A percentile compares a stretch with the other conserved stretches of the same genome.
These are phyloP conservation scores for Pyrus bretschneideri DNA, from an alignment of 306 rosid species.

Conservation along the genomic window DNA sequence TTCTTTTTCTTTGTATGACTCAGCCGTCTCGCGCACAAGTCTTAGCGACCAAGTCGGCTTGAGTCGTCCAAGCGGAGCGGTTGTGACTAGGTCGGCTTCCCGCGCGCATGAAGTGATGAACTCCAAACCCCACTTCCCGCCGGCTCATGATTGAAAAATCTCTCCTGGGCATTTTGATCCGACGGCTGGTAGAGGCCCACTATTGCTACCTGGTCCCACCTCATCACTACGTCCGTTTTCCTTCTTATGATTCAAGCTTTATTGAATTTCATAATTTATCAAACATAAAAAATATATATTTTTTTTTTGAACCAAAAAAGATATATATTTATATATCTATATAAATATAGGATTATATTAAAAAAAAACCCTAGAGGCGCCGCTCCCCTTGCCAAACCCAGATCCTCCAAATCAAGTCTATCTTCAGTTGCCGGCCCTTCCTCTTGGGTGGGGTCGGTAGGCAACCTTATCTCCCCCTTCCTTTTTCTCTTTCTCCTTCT, in stretches of 20 bases:
- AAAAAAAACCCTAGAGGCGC: too few relatives aligned
- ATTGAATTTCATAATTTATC: too few relatives aligned
- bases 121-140: constrained; percentile 23
- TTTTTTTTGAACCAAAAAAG: too few relatives aligned
- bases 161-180: not conserved
- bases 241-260: not conserved
- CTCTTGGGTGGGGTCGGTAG: too few relatives aligned
- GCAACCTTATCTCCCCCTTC: too few relatives aligned
- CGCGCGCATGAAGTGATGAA: constrained; percentile 22
- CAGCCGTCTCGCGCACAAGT: not conserved
- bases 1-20: not conserved
- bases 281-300: too few relatives aligned
- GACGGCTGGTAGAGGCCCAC: constrained; percentile 20
- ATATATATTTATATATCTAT: too few relatives aligned
- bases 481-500: too few relatives aligned
- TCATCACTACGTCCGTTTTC: constrained; percentile 1
- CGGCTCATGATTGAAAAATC: constrained; percentile 19
- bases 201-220: constrained; percentile 11
- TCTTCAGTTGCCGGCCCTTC: too few relatives aligned
- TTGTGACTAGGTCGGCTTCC: constrained; percentile 15
- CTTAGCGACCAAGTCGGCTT: constrained; percentile 4
- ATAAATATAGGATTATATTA: too few relatives aligned
- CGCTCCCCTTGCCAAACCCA: too few relatives aligned
- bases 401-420: too few relatives aligned
- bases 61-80: constrained; percentile 22